Evolutionary conservation across 768 basidiomycete genomes (phyloP), one percentile per base, ranked within the genome.

Genomic region (Phylloporus arenicola): DNA sequence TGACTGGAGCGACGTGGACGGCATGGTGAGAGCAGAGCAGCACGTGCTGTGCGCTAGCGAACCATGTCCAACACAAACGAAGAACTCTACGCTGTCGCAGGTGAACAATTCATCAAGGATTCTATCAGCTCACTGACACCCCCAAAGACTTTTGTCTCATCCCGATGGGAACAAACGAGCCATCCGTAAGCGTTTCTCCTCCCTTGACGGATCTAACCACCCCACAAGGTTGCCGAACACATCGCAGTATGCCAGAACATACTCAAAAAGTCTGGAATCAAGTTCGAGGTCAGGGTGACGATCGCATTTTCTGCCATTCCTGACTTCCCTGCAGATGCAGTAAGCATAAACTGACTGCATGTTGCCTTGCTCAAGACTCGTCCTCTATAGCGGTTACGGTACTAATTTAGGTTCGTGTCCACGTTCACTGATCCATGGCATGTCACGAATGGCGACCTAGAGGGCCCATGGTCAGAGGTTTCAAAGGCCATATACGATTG

Each of bases 401-500:
- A 96, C 94, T 1, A 95, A 95, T 64, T 60, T 95, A 35, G 91
- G 88, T 78, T 57, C 39, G 70, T 61, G 17, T 47, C 6, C 27
- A 31, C 17, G 27, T 38, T 16, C 41, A 2, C 20, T 20, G 12
- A 17, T 48, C 14, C 16, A 38, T 33, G 10, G 45, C 33, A 27
- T 20, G 7, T 29, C 29, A 30, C 39, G 54, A n/a, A 60, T 30
- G 31, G 22, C 11, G 10, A 25, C 47, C 4, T 42, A 70, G 88
- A 94, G 68, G 92, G 93, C 5, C 86, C 89, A 0, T 97, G 91
- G 92, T 75, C 78, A 20, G 72, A 81, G 45, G 95, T 98, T 35
- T 84, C 79, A 51, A 75, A 86, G 57, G 91, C 86, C 2, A 96
- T 98, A 54, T 88, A 92, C 56, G 88, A 87, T 53, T 96, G 92